These are phyloP conservation scores for Auricularia sp. DNA, from an alignment of 768 basidiomycete genomes.

Conservation along the genomic window DNA sequence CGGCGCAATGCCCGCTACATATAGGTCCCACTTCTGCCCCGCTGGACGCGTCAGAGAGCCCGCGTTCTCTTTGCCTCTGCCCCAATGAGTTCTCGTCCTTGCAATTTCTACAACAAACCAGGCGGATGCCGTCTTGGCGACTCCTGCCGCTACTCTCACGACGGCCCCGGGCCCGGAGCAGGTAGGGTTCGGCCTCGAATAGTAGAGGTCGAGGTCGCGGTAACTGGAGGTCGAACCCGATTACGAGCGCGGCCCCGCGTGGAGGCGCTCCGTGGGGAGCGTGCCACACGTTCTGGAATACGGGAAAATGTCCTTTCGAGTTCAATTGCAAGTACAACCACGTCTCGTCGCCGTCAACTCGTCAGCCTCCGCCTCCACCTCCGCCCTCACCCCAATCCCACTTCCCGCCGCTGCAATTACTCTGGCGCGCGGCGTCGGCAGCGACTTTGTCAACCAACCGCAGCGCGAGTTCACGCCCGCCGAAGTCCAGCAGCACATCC, in stretches of 20 bases:
- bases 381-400: neutral
- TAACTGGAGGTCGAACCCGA: too few relatives aligned
- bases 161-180: too few relatives aligned
- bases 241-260: too few relatives aligned
- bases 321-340: conserved; percentile 14
- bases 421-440: neutral
- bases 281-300: conserved; percentile 29
- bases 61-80: too few relatives aligned
- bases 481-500: conserved; percentile 38
- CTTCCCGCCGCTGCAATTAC: neutral
- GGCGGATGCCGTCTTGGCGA: conserved; percentile 39
- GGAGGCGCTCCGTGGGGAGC: neutral
- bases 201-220: too few relatives aligned
- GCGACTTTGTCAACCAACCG: neutral
- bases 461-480: conserved; percentile 26
- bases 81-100: conserved; percentile 13
- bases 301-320: conserved; percentile 36
- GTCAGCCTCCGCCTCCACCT: neutral
- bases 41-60: too few relatives aligned
- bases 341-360: neutral
- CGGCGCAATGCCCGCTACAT: too few relatives aligned
- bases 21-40: too few relatives aligned
- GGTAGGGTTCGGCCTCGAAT: too few relatives aligned
- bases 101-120: conserved; percentile 32
- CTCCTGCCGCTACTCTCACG: conserved; percentile 19